Evolutionary conservation across 176 grass and related monocot genomes (phyloP).

Genomic region (Bonia amplexicaulis): DNA sequence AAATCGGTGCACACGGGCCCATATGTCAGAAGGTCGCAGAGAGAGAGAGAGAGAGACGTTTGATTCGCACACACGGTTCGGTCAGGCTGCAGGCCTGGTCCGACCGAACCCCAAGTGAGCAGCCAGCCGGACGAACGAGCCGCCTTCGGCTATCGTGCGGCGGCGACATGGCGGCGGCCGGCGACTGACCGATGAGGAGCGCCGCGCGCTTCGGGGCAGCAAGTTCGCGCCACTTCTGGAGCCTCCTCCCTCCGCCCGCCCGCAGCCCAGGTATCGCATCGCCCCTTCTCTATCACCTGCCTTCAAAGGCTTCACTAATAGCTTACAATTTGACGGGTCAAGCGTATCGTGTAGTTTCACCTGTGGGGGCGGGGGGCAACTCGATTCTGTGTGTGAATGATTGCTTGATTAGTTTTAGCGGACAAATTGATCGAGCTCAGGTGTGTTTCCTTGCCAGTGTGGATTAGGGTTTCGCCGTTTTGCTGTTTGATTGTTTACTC

Average conservation of each 20-base stretch:
- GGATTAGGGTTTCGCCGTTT: not conserved
- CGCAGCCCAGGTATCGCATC: slow-evolving; percentile 46
- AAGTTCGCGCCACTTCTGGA: slow-evolving; percentile 83
- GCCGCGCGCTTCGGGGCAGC: slow-evolving; percentile 73
- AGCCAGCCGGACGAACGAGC: not conserved
- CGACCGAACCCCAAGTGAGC: not conserved
- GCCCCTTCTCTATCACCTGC: not conserved
- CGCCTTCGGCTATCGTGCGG: not conserved
- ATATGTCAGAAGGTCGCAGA: not conserved
- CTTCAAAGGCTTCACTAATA: not conserved
- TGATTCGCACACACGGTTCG: not conserved
- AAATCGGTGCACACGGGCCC: not conserved
- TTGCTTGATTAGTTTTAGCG: not conserved
- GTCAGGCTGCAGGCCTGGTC: not conserved
- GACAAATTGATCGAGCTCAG: slow-evolving; percentile 17
- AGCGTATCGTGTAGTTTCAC: not conserved
- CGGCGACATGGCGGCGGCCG: slow-evolving; percentile 50
- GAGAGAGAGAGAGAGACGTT: not conserved
- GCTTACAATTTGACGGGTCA: not conserved
- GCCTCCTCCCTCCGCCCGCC: slow-evolving; percentile 23
- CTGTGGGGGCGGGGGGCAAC: no score
- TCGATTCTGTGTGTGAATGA: not conserved
- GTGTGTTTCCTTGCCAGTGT: not conserved
- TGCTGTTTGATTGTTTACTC: not conserved
- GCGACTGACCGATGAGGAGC: slow-evolving; percentile 71